Base-by-base conservation (phyloP, 768 basidiomycete species). In the Boletus barrowsii region DNA sequence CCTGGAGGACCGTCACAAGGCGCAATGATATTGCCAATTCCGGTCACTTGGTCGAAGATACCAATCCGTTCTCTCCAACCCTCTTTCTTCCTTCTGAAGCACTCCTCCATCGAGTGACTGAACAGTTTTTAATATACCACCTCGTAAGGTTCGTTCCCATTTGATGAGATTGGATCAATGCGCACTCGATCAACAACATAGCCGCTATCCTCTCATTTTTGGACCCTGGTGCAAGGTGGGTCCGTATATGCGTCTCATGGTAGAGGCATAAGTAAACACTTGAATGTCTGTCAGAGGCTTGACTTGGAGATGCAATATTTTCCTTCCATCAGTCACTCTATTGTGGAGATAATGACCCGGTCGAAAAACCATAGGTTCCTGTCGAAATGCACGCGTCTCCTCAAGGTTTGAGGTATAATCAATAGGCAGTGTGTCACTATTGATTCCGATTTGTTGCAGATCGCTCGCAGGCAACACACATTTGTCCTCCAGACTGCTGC, bases 141-240 rank as follows among this genome's bases (percentile, higher is more conserved):
- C 72, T 89, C 35, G 79, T 85, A 44, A 81, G 76, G 87, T 86
- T 61, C 41, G 75, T 68, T 24, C 17, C 36, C 48, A 24, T 45
- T 53, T 47, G 22, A 49, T 37, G 33, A 7, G 20, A 39, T 44
- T 41, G 55, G 36, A 51, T 49, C 48, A 54, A 60, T 57, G 45
- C 58, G 32, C 35, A 48, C 35, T 51, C 18, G 20, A 65, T 42
- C 20, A 33, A 35, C 40, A 32, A 35, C 40, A 32, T 60, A 91
- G 90, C 62, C 83, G 83, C 3, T 90, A 90, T 71, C 90, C 90
- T 20, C 74, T 89, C 37, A 80, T 90, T 52, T 92, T 91, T 66
- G 90, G 90, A 3, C 68, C 75, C 26, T 84, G 83, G 83, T 75
- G 77, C 64, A 77, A 78, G 74, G 88, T 86, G 73, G 51, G 68